phyloP scores from a whole-genome alignment of 768 basidiomycete species.

The Hortiboletus campestris region DNA sequence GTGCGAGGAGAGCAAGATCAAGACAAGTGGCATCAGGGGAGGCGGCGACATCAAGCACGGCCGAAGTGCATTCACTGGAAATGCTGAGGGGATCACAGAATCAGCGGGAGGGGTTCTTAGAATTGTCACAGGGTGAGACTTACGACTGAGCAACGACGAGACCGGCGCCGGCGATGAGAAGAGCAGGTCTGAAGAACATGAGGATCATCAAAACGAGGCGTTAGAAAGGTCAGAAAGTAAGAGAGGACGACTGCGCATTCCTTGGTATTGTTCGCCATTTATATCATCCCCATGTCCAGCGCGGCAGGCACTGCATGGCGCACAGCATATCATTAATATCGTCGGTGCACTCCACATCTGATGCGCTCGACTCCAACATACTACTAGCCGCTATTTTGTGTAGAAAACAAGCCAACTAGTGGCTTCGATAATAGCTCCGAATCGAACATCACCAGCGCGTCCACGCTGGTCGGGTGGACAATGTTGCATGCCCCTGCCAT shows the following conservation, averaged over 20 bases:
- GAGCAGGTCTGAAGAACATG: conserved; percentile 27
- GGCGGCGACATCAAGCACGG: conserved; percentile 45
- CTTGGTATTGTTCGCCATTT: conserved; percentile 4
- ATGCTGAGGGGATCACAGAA: not conserved
- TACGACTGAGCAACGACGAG: conserved; percentile 45
- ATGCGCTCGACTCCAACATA: too few relatives aligned
- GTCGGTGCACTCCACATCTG: too few relatives aligned
- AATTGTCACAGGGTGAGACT: conserved; percentile 17
- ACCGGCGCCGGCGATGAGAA: conserved; percentile 35
- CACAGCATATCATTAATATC: too few relatives aligned
- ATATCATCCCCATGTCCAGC: conserved; percentile 4
- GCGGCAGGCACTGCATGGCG: not conserved
- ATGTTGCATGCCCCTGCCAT: too few relatives aligned
- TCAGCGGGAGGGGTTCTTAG: not conserved
- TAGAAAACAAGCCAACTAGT: too few relatives aligned
- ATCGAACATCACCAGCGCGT: too few relatives aligned
- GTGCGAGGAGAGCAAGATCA: conserved; percentile 35
- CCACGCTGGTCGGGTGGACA: too few relatives aligned
- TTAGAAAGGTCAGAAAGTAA: not conserved
- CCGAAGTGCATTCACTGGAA: conserved; percentile 41
- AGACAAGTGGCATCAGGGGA: conserved; percentile 39
- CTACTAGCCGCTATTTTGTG: too few relatives aligned
- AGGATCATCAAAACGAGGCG: not conserved
- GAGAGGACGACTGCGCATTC: conserved; percentile 10
- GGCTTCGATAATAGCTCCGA: too few relatives aligned